These are phyloP conservation scores for Suillus ampliporus DNA, from an alignment of 768 basidiomycete genomes.

Conservation along the genomic window DNA sequence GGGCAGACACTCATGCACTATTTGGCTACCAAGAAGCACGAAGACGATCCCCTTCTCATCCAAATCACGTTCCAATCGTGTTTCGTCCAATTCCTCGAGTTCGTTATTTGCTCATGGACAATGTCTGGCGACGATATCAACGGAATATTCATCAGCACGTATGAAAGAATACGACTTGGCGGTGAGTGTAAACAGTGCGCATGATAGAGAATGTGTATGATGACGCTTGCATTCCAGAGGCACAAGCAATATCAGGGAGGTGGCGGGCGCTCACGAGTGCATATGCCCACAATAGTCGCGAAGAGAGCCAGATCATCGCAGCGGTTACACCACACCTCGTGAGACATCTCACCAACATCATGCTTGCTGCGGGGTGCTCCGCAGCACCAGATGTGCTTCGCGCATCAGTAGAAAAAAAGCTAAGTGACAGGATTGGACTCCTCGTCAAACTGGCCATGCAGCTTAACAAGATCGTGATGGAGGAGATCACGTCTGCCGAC, in stretches of 20 bases:
- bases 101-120: slow-evolving; percentile 34
- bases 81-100: slow-evolving; percentile 30
- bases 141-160: slow-evolving; percentile 33
- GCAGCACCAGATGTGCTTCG: slow-evolving; percentile 30
- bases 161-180: slow-evolving; percentile 39
- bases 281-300: slow-evolving; percentile 24
- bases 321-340: not conserved
- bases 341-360: slow-evolving; percentile 1
- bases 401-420: slow-evolving; percentile 42
- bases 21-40: slow-evolving; percentile 34
- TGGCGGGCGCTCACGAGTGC: slow-evolving; percentile 50
- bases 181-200: slow-evolving; percentile 34
- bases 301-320: slow-evolving; percentile 7
- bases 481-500: slow-evolving; percentile 39
- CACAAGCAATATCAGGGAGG: slow-evolving; percentile 50
- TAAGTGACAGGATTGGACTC: slow-evolving; percentile 42
- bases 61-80: slow-evolving; percentile 43
- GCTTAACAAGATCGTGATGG: slow-evolving; percentile 45
- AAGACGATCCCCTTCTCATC: slow-evolving; percentile 41
- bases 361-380: slow-evolving; percentile 13
- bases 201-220: not conserved
- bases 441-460: slow-evolving; percentile 48
- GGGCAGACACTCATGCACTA: slow-evolving; percentile 31
- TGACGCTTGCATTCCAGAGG: slow-evolving; percentile 35
- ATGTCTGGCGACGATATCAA: slow-evolving; percentile 28